Evolutionary conservation across 169 alveolate species (phyloP), one percentile per base, ranked within the genome.

Genomic region (Cystoisospora suis): DNA sequence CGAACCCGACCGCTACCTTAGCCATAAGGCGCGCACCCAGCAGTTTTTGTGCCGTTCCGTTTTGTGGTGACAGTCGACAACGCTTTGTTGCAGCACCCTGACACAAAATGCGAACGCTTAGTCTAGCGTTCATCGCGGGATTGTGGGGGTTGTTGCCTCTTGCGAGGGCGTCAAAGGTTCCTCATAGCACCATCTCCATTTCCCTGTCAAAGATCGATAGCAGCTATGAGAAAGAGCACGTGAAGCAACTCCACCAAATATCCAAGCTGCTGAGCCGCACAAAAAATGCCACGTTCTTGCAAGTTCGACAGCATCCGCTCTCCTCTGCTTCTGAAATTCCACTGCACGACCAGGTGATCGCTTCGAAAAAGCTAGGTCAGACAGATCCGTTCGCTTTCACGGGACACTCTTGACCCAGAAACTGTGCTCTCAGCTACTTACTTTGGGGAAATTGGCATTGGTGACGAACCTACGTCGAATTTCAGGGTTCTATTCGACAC

Each of bases 401-500:
- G 44, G 70, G 80, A 88, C n/a, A 44, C 5, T 12, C 27, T 9
- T 27, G 0, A 1, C 15, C 3, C 70, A 61, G 6, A 17, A 0
- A 53, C 7, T 40, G 58, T 47, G 20, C 38, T 38, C 29, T n/a
- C 47, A 80, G 94, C 94, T 29, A 91, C 94, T 0, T 91, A 91
- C 45, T 91, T 79, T 38, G 94, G 92, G 29, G 90, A 86, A 46
- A 91, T 91, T 36, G 89, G 90, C 32, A 81, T 91, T 27, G 94
- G 94, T 12, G 47, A 4, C 83, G 69, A 56, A 20, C 94, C 94
- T 20, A 77, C 75, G 53, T 59, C 90, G 49, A 47, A 27, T 15
- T 91, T 91, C 53, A 75, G 87, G 4, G 94, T 91, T 34, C 90
- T 91, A 44, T 91, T 91, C 45, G 94, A 91, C 87, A 91, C 94